These are phyloP conservation scores for Aureobasidium subglaciale DNA, from an alignment of 2,329 filamentous ascomycete species.

Conservation along the genomic window DNA sequence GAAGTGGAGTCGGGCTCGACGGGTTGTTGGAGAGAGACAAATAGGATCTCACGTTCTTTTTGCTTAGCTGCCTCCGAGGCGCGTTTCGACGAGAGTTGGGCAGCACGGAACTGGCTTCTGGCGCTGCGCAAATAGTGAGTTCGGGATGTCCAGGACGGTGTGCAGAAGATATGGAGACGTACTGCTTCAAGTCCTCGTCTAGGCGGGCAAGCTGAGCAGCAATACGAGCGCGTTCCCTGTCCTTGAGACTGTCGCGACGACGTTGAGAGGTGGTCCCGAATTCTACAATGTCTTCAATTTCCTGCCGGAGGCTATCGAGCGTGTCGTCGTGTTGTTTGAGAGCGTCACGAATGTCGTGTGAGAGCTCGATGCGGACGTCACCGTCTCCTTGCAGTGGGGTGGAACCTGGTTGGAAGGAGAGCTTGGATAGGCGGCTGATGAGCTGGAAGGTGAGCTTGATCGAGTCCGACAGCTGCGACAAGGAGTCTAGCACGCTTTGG, in stretches of 20 bases:
- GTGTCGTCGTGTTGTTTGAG: slow-evolving; percentile 77
- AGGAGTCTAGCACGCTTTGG: background rate
- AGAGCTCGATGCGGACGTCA: slow-evolving; percentile 63
- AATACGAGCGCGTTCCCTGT: slow-evolving; percentile 58
- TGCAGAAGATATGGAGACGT: slow-evolving; percentile 23
- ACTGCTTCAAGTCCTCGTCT: slow-evolving; percentile 65
- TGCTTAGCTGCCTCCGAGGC: slow-evolving; percentile 66
- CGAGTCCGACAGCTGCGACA: slow-evolving; percentile 42
- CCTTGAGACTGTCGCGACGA: slow-evolving; percentile 46
- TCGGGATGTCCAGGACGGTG: background rate
- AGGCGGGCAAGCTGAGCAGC: slow-evolving; percentile 60
- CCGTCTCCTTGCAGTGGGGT: slow-evolving; percentile 52
- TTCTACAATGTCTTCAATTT: slow-evolving; percentile 61
- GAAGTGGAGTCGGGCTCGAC: slow-evolving; percentile 20
- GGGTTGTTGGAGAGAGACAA: slow-evolving; percentile 55
- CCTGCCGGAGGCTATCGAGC: slow-evolving; percentile 70
- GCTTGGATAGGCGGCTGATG: slow-evolving; percentile 50
- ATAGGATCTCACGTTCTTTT: slow-evolving; percentile 68
- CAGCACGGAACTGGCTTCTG: slow-evolving; percentile 67
- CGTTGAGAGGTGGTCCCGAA: slow-evolving; percentile 31
- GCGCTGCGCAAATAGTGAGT: slow-evolving; percentile 34
- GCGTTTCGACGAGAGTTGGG: slow-evolving; percentile 71
- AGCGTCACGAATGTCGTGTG: slow-evolving; percentile 69
- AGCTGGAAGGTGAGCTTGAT: slow-evolving; percentile 49
- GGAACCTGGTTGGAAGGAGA: slow-evolving; percentile 56